Percentiles rank a stretch among this genome's conserved stretches.
Evolutionary conservation across 2,329 filamentous ascomycete species (phyloP).

Genomic region (Fusarium duplospermum): DNA sequence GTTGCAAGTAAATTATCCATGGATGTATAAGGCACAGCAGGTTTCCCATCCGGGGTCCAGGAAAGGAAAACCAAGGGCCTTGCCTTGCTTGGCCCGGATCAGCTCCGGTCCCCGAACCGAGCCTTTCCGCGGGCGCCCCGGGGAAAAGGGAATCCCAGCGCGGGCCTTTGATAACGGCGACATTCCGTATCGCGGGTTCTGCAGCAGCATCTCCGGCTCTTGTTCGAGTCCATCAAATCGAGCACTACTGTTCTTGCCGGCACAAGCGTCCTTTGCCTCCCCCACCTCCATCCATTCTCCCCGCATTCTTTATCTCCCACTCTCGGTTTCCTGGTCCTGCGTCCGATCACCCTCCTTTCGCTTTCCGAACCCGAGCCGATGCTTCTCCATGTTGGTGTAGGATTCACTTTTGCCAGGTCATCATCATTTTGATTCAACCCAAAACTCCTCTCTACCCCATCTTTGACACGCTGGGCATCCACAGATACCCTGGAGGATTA

Average conservation of each 20-base stretch:
- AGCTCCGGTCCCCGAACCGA: constrained; percentile 42
- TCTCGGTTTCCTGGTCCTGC: constrained; percentile 2
- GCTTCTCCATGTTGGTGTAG: neutral
- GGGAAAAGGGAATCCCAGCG: constrained; percentile 22
- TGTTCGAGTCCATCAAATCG: neutral
- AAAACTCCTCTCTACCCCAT: neutral
- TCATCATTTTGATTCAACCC: neutral
- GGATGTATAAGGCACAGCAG: neutral
- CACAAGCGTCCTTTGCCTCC: neutral
- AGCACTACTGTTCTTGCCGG: neutral
- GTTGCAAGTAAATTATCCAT: neutral
- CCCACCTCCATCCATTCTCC: constrained; percentile 12
- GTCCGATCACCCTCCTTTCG: neutral
- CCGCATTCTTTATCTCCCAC: constrained; percentile 16
- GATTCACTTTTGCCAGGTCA: neutral
- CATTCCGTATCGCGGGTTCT: constrained; percentile 3
- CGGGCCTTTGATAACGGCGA: constrained; percentile 14
- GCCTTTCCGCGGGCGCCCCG: constrained; percentile 37
- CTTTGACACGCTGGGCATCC: neutral
- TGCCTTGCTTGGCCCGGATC: constrained; percentile 13
- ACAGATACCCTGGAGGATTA: neutral
- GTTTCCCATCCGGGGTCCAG: neutral
- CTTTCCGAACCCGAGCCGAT: constrained; percentile 21
- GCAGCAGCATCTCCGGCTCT: neutral
- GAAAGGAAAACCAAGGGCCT: neutral